Percentiles rank a stretch among this genome's conserved stretches.
These are phyloP conservation scores for Sporothrix brunneoviolacea DNA, from an alignment of 2,329 filamentous ascomycete genomes.

Conservation along the genomic window DNA sequence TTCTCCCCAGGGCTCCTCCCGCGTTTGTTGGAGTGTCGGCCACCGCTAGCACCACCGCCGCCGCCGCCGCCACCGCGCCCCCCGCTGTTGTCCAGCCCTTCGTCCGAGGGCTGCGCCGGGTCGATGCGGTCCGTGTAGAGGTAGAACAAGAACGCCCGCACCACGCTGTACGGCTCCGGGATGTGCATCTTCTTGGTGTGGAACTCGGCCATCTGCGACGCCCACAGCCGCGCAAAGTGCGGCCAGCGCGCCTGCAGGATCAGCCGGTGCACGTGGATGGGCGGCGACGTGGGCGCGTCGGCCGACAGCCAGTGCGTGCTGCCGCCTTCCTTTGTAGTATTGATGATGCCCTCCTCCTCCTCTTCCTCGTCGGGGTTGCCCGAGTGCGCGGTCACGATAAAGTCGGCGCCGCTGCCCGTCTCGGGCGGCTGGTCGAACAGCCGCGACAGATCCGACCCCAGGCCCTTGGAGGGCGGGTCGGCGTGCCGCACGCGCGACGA, in stretches of 20 bases:
- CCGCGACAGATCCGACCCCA: conserved; percentile 78
- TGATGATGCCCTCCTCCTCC: conserved; percentile 25
- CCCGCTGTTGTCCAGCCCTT: conserved; percentile 32
- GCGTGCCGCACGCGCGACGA: conserved; percentile 40
- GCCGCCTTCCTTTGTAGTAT: background rate
- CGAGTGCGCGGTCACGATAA: conserved; percentile 81
- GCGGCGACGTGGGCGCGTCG: conserved; percentile 62
- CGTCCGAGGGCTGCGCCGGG: conserved; percentile 37
- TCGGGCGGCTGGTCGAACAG: conserved; percentile 86
- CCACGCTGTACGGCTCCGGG: conserved; percentile 88
- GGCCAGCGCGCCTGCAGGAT: conserved; percentile 95
- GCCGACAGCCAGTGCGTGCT: conserved; percentile 48
- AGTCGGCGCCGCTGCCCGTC: conserved; percentile 79
- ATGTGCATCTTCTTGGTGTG: conserved; percentile 98
- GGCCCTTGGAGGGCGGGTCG: conserved; percentile 55
- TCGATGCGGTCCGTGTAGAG: conserved; percentile 92
- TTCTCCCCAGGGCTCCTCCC: background rate
- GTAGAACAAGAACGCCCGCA: conserved; percentile 92
- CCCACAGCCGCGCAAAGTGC: conserved; percentile 87
- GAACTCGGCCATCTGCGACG: conserved; percentile 93
- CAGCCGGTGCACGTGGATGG: conserved; percentile 91
- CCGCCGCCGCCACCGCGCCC: background rate
- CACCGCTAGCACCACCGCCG: conserved; percentile 19
- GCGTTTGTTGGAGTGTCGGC: too few relatives aligned
- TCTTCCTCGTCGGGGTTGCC: conserved; percentile 58